Base-by-base conservation (phyloP, 176 grass and related monocot genomes). In the Oryza punctata region DNA sequence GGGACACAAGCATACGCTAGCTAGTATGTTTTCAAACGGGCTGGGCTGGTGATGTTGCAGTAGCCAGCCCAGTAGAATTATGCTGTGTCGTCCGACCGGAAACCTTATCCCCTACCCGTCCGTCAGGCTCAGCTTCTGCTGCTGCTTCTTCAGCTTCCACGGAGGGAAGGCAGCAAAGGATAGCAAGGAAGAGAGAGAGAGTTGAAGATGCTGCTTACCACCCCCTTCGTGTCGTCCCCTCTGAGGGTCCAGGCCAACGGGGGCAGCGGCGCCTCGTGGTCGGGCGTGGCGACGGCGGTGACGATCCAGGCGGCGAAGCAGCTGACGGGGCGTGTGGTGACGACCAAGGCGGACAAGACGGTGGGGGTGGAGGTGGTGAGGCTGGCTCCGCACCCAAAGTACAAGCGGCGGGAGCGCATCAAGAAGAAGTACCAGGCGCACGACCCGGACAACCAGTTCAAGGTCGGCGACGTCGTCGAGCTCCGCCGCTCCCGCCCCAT, bases 391-490 rank as follows among this genome's bases (percentile, higher is more conserved):
- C 82, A 93, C 54, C 91, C 91, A 0, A 95, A 96, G 85, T 96
- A 98, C 83, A 90, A 90, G 85, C 87, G 87, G 3, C 90, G 93
- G 52, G 76, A 93, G 79, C 85, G 91, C 45, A 85, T 84, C 73
- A 95, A 93, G 87, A 98, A 86, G 80, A 98, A 93, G 85, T 98
- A 90, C 91, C 89, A 98, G 87, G 96, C 96, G 13, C 96, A 98
- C 80, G 96, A 95, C 93, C 89, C 93, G 0, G 91, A 90, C 3
- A 98, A 96, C 83, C 87, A 85, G 79, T 98, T 98, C 91, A 90
- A 98, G 87, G 82, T 95, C 25, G 96, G 96, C 26, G 96, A 98
- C 84, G 47, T 89, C 45, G 93, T 98, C 37, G 86, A 92, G 91
- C 96, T 98, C 86, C 19, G 86, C 69, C 61, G 66, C 73, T 98